These are phyloP conservation scores for Aspergillus candidus DNA, from an alignment of 2,329 filamentous ascomycete species.

Conservation along the genomic window DNA sequence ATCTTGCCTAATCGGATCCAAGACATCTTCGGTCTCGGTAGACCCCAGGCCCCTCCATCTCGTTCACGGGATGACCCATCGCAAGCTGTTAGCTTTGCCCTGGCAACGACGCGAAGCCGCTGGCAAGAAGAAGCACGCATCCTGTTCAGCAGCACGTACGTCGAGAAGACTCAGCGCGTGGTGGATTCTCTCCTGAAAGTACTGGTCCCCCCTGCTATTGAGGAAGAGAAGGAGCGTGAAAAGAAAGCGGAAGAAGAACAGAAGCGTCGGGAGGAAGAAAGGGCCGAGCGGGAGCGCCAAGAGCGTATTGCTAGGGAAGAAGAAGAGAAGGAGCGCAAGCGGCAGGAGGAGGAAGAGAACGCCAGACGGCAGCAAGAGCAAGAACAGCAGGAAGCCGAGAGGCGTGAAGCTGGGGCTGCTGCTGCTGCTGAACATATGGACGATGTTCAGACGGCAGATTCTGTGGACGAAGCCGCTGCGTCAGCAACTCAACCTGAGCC, in stretches of 20 bases:
- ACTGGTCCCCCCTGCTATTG: conserved; percentile 77
- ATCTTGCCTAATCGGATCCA: conserved; percentile 51
- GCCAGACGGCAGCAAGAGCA: conserved; percentile 56
- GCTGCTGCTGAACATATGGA: conserved; percentile 60
- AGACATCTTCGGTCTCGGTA: conserved; percentile 34
- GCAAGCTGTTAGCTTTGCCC: conserved; percentile 69
- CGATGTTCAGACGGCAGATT: conserved; percentile 59
- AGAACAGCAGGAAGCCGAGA: conserved; percentile 56
- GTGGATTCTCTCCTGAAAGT: conserved; percentile 63
- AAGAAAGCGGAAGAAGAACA: conserved; percentile 52
- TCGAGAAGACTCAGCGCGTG: conserved; percentile 65
- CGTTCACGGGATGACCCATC: conserved; percentile 46
- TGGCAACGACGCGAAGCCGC: conserved; percentile 64
- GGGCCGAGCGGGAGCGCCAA: conserved; percentile 55
- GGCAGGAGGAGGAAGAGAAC: conserved; percentile 62
- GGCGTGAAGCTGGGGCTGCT: conserved; percentile 40
- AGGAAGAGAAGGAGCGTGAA: conserved; percentile 67
- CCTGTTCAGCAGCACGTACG: conserved; percentile 64
- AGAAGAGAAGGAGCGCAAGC: conserved; percentile 64
- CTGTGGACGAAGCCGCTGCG: conserved; percentile 23
- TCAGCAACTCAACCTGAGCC: conserved; percentile 38
- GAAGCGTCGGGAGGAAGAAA: conserved; percentile 55
- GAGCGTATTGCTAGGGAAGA: conserved; percentile 62
- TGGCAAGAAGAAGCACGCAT: conserved; percentile 90
- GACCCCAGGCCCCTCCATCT: conserved; percentile 25